A percentile compares a stretch with the other conserved stretches of the same genome.
phyloP scores from a whole-genome alignment of 2,329 filamentous ascomycete genomes.

The Metarhizium robertsii region DNA sequence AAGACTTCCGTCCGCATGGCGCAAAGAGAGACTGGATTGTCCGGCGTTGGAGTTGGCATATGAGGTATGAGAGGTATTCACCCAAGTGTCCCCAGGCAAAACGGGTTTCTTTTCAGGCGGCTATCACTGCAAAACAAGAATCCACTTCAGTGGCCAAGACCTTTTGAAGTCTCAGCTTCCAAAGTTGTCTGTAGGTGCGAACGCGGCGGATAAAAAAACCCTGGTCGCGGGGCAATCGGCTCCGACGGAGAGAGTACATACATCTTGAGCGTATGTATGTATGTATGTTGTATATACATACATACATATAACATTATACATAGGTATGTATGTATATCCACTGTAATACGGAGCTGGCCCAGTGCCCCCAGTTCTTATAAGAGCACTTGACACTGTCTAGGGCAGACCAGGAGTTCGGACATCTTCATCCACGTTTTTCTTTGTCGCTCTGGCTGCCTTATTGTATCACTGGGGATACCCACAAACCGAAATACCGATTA shows the following conservation, averaged over 20 bases:
- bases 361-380: too few species aligned
- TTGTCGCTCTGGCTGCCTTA: neutral
- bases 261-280: too few species aligned
- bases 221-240: conserved; percentile 6
- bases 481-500: neutral
- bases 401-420: too few species aligned
- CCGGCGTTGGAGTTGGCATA: too few species aligned
- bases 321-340: neutral
- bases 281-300: neutral
- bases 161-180: conserved; percentile 1
- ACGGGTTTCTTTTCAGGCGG: neutral
- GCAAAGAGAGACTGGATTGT: neutral
- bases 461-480: neutral
- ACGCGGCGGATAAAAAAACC: neutral
- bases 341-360: too few species aligned
- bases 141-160: neutral
- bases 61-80: neutral
- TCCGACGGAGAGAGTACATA: conserved; percentile 8
- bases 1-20: neutral
- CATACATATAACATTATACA: neutral
- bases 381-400: too few species aligned
- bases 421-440: too few species aligned
- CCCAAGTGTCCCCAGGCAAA: neutral
- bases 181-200: conserved; percentile 1
- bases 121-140: neutral